Evolutionary conservation across 371 early-diverging fungal species (phyloP), one percentile per base, ranked within the genome.

Genomic region (Polyrhizophydium stewartii): DNA sequence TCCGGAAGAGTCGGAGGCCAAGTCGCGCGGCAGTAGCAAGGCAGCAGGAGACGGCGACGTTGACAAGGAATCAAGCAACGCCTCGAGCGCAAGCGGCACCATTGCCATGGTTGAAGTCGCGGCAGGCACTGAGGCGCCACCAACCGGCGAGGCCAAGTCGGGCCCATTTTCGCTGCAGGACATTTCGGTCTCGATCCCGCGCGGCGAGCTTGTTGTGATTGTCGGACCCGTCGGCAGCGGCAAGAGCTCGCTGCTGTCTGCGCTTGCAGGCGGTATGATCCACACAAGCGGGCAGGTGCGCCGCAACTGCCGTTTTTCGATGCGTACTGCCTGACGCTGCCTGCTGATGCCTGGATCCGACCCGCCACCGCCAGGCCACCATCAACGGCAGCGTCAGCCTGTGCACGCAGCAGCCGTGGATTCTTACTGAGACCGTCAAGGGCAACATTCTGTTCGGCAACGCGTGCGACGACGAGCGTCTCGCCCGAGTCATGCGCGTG

Each of bases 171-270:
- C 62, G 21, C 62, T 61, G 27, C 12, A 6, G 5, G 59, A 69
- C 21, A 64, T 75, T 32, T 66, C 74, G 2, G 38, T 53, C 1
- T 41, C 79, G 32, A 94, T 87, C 63, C 72, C 57, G 17, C 64
- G 83, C 49, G 81, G 82, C 0, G 62, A 75, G 45, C 55, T 76
- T 24, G 72, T 86, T 33, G 88, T 82, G 6, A 73, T 89, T 51
- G 77, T 89, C 21, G 89, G 89, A 13, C 84, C 83, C 66, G 86
- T 89, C 21, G 89, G 86, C 25, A 75, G 82, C 12, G 88, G 89
- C 59, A 86, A 85, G 58, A 64, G 65, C 0, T 81, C 64, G 24
- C 67, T 87, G 10, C 47, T 87, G 47, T 76, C 79, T 10, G 87
- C 86, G 1, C 66, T 87, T 0, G 45, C 45, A 19, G 28, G 55